A percentile compares a stretch with the other conserved stretches of the same genome.
phyloP scores from a whole-genome alignment of 805 yeast genomes.

The Candida ovalis region DNA sequence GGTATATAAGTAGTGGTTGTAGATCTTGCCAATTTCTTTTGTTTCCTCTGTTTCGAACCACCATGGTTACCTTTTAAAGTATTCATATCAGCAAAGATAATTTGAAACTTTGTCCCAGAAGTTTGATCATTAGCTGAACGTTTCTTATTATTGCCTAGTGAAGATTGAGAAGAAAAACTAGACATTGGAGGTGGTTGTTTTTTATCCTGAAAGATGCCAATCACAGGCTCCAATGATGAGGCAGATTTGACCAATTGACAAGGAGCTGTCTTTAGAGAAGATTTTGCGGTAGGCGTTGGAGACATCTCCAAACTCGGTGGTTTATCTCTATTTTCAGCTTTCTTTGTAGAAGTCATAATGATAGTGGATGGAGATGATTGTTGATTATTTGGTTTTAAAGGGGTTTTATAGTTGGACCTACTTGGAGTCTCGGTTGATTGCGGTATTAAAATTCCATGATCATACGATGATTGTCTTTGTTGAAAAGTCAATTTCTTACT shows the following conservation, averaged over 20 bases:
- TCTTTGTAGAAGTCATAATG: constrained; percentile 26
- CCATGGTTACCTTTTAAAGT: constrained; percentile 23
- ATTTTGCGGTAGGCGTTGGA: constrained; percentile 33
- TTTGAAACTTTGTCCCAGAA: constrained; percentile 41
- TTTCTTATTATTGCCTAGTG: constrained; percentile 5
- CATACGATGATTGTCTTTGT: constrained; percentile 3
- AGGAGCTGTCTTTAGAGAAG: constrained; percentile 22
- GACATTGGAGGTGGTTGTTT: constrained; percentile 11
- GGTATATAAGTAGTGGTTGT: constrained; percentile 13
- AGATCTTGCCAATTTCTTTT: constrained; percentile 16
- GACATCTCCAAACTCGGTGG: constrained; percentile 19
- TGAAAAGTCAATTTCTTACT: constrained; percentile 8
- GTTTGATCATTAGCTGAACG: constrained; percentile 27
- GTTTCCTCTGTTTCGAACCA: constrained; percentile 8
- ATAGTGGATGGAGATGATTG: constrained; percentile 35
- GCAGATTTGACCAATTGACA: constrained; percentile 26
- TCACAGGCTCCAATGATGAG: constrained; percentile 29
- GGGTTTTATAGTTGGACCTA: constrained; percentile 19
- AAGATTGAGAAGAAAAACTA: constrained; percentile 2
- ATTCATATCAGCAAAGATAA: constrained; percentile 41
- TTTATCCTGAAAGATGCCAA: constrained; percentile 30
- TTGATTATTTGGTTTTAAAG: constrained; percentile 15
- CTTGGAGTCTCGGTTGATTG: constrained; percentile 14
- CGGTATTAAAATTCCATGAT: constrained; percentile 1
- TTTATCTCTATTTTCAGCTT: constrained; percentile 6